Conservation (phyloP, 1,284 basidiomycete species). For the Leccinum cinnamomeum region DNA sequence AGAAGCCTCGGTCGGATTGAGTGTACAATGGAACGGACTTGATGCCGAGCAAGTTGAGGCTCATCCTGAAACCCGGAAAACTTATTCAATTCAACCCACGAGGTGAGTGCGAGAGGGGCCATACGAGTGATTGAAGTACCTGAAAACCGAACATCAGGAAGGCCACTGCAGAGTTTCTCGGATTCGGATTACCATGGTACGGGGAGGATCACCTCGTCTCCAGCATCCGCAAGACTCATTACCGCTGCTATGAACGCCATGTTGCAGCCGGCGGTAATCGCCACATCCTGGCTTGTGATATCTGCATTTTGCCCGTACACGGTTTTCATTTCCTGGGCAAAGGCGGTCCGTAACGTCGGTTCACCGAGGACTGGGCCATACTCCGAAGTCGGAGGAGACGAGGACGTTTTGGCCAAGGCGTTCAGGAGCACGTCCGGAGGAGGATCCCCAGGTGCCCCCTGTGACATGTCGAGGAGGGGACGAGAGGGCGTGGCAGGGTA, state of each 20-base stretch:
- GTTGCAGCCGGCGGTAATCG: constrained; percentile 68
- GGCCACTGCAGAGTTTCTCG: background rate
- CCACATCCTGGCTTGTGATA: constrained; percentile 55
- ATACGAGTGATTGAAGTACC: constrained; percentile 79
- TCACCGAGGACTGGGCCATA: constrained; percentile 76
- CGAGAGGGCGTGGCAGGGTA: constrained; percentile 46
- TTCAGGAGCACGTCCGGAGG: constrained; percentile 57
- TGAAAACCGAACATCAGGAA: constrained; percentile 28
- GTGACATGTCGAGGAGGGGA: constrained; percentile 75
- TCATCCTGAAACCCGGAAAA: constrained; percentile 56
- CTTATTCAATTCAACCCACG: background rate
- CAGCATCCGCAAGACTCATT: constrained; percentile 66
- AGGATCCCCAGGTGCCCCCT: constrained; percentile 70
- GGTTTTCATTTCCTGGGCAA: constrained; percentile 64
- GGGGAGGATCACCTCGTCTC: constrained; percentile 79
- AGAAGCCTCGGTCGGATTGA: constrained; percentile 54
- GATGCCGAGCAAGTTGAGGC: constrained; percentile 65
- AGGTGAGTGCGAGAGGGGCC: constrained; percentile 18
- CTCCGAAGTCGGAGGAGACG: constrained; percentile 49
- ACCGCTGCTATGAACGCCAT: constrained; percentile 67
- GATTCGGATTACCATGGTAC: constrained; percentile 60
- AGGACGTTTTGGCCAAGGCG: constrained; percentile 48
- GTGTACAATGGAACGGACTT: constrained; percentile 64
- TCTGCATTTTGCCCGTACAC: constrained; percentile 57
- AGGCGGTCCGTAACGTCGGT: constrained; percentile 49